These are phyloP conservation scores for Scutellaria barbata DNA, from an alignment of 257 asterid species.

Conservation along the genomic window DNA sequence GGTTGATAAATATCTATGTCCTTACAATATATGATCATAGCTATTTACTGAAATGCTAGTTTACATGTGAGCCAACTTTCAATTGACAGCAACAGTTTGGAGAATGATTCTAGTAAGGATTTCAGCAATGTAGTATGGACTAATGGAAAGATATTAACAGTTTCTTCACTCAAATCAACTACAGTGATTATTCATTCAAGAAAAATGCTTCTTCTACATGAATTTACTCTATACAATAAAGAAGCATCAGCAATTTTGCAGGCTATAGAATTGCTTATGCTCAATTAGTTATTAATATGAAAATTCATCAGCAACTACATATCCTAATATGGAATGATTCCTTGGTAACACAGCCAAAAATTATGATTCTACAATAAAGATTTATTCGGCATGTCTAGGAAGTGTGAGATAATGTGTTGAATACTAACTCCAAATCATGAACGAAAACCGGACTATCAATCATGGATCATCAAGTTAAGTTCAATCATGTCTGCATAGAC, in stretches of 20 bases:
- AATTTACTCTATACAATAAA: not conserved
- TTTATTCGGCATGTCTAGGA: not conserved
- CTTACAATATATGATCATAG: not conserved
- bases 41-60: not conserved
- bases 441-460: not conserved
- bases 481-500: not conserved
- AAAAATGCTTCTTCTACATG: not conserved
- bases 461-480: not conserved
- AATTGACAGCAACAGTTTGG: not conserved
- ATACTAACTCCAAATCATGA: conserved; percentile 19
- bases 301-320: not conserved
- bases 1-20: not conserved
- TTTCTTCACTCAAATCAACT: not conserved
- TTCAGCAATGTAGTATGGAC: not conserved
- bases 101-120: not conserved
- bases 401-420: not conserved
- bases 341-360: not conserved
- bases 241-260: not conserved
- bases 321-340: conserved; percentile 8
- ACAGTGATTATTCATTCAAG: not conserved
- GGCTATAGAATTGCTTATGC: not conserved
- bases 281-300: not conserved
- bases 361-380: not conserved
- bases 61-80: too few relatives aligned
- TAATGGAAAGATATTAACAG: not conserved